Conservation (phyloP, 2,329 filamentous ascomycete genomes). For the Claviceps monticola region DNA sequence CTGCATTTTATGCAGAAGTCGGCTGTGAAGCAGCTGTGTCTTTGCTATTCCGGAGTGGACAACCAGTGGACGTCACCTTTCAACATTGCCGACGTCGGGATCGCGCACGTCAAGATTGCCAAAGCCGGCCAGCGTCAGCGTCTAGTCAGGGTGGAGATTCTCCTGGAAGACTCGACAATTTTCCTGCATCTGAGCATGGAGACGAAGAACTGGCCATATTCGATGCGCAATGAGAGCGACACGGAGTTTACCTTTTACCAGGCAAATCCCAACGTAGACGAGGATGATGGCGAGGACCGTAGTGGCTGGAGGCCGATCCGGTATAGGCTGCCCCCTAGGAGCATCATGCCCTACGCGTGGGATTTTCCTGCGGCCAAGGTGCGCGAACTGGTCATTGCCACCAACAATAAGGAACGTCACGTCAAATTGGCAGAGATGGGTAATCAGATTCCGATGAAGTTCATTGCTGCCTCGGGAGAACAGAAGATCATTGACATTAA, state of each 20-base stretch:
- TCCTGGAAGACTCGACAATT: conserved; percentile 86
- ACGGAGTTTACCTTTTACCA: conserved; percentile 95
- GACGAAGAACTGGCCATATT: conserved; percentile 94
- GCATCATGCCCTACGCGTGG: conserved; percentile 99
- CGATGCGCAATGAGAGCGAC: conserved; percentile 96
- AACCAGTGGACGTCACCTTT: conserved; percentile 98
- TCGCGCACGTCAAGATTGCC: conserved; percentile 83
- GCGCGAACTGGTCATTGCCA: conserved; percentile 70
- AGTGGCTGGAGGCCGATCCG: conserved; percentile 86
- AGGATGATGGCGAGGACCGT: conserved; percentile 71
- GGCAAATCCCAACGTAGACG: conserved; percentile 81
- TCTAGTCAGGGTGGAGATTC: conserved; percentile 72
- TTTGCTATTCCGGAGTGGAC: conserved; percentile 87
- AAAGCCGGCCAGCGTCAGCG: conserved; percentile 81
- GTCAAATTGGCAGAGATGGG: conserved; percentile 95
- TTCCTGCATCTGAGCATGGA: conserved; percentile 86
- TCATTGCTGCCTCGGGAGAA: conserved; percentile 51
- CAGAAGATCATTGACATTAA: conserved; percentile 94
- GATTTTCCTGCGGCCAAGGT: conserved; percentile 97
- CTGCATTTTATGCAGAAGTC: conserved; percentile 81
- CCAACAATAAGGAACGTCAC: conserved; percentile 51
- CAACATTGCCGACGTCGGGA: conserved; percentile 90
- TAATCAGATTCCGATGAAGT: conserved; percentile 87
- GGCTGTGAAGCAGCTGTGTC: conserved; percentile 72
- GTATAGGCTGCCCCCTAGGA: conserved; percentile 81